Evolutionary conservation across 2,329 filamentous ascomycete genomes (phyloP).

Genomic region (Dryadomyces quercus-mongolicae): DNA sequence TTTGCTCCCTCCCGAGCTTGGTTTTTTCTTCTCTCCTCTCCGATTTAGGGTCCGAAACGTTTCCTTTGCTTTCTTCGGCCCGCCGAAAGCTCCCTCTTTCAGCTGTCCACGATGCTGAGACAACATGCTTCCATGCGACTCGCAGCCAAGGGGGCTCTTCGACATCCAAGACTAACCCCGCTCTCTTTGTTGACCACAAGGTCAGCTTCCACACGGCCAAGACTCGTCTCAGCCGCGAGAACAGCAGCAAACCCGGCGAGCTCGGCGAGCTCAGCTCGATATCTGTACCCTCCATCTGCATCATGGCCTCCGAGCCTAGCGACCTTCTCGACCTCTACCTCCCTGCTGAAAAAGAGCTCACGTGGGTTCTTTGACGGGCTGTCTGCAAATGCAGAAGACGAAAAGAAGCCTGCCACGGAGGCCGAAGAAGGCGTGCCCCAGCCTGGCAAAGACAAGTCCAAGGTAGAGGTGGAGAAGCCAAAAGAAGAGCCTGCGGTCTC

Average conservation of each 20-base stretch:
- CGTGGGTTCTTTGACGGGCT: slow-evolving; percentile 13
- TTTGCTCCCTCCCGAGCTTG: neutral
- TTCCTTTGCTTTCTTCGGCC: neutral
- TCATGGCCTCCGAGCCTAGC: neutral
- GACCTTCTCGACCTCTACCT: slow-evolving; percentile 9
- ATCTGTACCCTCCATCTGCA: neutral
- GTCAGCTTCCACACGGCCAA: neutral
- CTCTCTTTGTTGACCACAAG: slow-evolving; percentile 4
- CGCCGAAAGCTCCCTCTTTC: neutral
- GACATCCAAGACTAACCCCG: neutral
- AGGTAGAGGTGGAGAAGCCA: slow-evolving; percentile 2
- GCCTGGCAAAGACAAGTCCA: slow-evolving; percentile 2
- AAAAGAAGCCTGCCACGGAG: slow-evolving; percentile 10
- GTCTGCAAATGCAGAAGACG: slow-evolving; percentile 6
- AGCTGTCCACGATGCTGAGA: slow-evolving; percentile 10
- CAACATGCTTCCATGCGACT: slow-evolving; percentile 12
- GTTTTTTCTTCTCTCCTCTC: neutral
- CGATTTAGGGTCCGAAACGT: neutral
- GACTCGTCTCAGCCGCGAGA: slow-evolving; percentile 3
- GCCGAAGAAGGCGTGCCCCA: neutral
- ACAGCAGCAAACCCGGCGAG: neutral
- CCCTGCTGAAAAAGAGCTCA: slow-evolving; percentile 10
- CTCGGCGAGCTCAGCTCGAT: neutral
- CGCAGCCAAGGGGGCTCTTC: slow-evolving; percentile 3
- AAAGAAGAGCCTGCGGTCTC: slow-evolving; percentile 13